Evolutionary conservation across 768 basidiomycete species (phyloP), one percentile per base, ranked within the genome.

Genomic region (Suillus paluster): DNA sequence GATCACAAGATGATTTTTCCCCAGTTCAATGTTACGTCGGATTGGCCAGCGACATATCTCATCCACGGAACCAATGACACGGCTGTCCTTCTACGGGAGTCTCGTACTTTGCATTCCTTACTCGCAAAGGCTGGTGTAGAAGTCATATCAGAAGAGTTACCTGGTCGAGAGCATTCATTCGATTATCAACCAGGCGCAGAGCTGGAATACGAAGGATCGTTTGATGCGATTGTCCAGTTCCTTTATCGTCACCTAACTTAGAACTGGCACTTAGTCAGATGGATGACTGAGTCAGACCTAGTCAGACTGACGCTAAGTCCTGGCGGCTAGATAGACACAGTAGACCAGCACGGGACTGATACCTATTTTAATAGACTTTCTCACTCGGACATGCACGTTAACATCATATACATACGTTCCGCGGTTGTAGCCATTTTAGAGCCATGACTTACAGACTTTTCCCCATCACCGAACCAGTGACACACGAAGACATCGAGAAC

Each of bases 81-180:
- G 1, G 81, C 81, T 1, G 83, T 86, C 9, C 78, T 66, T 6
- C 56, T 77, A 0, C 39, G 64, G 4, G 83, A 86, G 62, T 84
- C 84, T 6, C 68, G 68, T 34, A 67, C 72, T 42, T 58, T 85
- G 45, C 63, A 71, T 14, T 55, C 60, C 0, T 66, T 79, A 56
- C 73, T 86, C 50, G 58, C 68, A 42, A 57, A 70, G 2, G 76
- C 73, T 2, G 78, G 79, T 2, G 80, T 82, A 2, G 59, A 65
- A 1, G 76, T 75, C 4, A 67, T 72, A 44, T 61, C 84, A 5
- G 64, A 74, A 21, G 73, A 79, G 17, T 68, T 82, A 19, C 75
- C 79, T 5, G 83, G 77, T 10, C 70, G 73, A 62, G 83, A 86
- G 56, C 87, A 88, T 66, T 81, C 82, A 0, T 88, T 87, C 63